Conservation (phyloP, 306 rosid species). For the Cicer yamashitae region DNA sequence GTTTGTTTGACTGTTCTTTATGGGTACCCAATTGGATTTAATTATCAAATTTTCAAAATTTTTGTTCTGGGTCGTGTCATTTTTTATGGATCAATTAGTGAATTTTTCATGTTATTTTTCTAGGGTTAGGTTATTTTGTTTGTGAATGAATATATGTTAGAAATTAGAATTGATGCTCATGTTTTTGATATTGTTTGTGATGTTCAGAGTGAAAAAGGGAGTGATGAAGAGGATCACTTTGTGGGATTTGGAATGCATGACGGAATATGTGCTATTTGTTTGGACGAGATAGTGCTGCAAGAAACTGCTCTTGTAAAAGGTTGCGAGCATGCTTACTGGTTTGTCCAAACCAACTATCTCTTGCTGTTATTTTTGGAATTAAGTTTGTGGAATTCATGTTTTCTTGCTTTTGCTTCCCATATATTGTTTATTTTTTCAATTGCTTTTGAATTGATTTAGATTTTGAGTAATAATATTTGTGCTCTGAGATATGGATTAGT, state of each 20-base stretch:
- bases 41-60: not conserved
- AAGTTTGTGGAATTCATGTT: slow-evolving; percentile 9
- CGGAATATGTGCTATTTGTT: slow-evolving; percentile 78
- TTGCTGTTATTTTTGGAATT: slow-evolving; percentile 10
- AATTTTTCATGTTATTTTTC: not conserved
- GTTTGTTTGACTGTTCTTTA: not conserved
- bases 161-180: too few species aligned
- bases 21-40: not conserved
- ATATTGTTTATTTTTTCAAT: not conserved
- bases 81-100: not conserved
- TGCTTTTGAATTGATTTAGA: slow-evolving; percentile 34
- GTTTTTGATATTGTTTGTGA: not conserved
- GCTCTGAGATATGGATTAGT: not conserved
- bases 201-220: slow-evolving; percentile 57
- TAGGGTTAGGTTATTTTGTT: too few species aligned
- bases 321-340: slow-evolving; percentile 99
- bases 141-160: too few species aligned
- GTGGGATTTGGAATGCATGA: slow-evolving; percentile 61
- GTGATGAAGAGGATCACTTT: slow-evolving; percentile 45
- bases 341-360: slow-evolving; percentile 48
- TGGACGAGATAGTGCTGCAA: slow-evolving; percentile 69
- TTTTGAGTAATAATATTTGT: slow-evolving; percentile 12
- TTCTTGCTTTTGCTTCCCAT: slow-evolving; percentile 6
- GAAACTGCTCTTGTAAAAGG: slow-evolving; percentile 91
- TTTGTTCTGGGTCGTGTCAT: not conserved